Conservation (phyloP, 164 flowering plant genomes). For the Annona squamosa region DNA sequence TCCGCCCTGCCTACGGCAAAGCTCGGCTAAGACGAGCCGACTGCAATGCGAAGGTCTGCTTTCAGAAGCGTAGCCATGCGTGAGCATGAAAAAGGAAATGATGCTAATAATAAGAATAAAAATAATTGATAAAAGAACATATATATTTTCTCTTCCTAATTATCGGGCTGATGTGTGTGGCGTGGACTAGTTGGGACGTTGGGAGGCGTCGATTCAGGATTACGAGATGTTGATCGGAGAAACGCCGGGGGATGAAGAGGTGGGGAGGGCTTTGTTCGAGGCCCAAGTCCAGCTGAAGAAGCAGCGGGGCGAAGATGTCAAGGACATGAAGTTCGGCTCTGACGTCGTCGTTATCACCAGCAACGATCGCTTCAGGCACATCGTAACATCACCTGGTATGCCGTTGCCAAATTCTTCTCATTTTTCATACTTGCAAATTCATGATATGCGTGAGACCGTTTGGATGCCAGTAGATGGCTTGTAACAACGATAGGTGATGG, state of each 20-base stretch:
- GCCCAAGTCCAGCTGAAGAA: constrained; percentile 51
- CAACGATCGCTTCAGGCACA: constrained; percentile 49
- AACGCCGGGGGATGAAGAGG: constrained; percentile 54
- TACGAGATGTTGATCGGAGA: constrained; percentile 67
- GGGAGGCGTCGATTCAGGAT: constrained; percentile 73
- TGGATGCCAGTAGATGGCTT: not conserved
- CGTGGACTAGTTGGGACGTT: constrained; percentile 51
- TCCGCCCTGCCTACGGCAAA: constrained; percentile 62
- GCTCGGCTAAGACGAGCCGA: constrained; percentile 74
- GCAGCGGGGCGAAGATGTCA: constrained; percentile 34
- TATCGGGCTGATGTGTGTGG: not conserved
- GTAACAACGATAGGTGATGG: not conserved
- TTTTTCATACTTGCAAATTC: not conserved
- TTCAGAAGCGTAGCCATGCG: too few species aligned
- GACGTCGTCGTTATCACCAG: constrained; percentile 37
- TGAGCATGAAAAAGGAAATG: too few species aligned
- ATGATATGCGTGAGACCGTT: not conserved
- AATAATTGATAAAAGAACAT: too few species aligned
- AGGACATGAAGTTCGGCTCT: constrained; percentile 36
- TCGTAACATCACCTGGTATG: constrained; percentile 50
- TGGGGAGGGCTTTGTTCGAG: constrained; percentile 46
- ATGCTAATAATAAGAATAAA: too few species aligned
- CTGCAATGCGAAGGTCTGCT: constrained; percentile 61
- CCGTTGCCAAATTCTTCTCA: not conserved
- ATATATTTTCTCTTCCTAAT: too few species aligned